Percentiles rank a stretch among this genome's conserved stretches.
These are phyloP conservation scores for Pseudogymnoascus sp. DNA, from an alignment of 2,329 filamentous ascomycete species.

Conservation along the genomic window DNA sequence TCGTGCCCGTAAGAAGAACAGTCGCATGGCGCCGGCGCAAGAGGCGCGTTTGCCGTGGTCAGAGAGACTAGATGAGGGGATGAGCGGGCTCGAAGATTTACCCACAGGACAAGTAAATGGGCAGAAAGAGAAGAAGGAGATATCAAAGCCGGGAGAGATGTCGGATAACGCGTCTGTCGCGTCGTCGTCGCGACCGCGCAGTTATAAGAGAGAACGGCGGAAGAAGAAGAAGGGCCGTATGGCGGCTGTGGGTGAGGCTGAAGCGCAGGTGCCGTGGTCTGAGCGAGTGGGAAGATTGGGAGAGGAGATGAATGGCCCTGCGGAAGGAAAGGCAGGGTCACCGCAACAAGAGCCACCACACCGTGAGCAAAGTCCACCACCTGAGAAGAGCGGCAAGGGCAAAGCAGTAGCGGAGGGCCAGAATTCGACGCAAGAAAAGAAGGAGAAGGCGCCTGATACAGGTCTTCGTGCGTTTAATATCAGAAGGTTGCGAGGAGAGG, in stretches of 20 bases:
- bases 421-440: neutral
- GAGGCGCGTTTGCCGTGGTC: neutral
- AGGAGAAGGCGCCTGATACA: conserved; percentile 15
- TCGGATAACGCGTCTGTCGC: neutral
- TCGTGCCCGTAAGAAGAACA: neutral
- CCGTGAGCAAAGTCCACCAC: neutral
- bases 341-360: neutral
- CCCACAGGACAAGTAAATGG: conserved; percentile 14
- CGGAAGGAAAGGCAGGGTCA: neutral
- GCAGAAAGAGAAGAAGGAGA: conserved; percentile 16
- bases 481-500: conserved; percentile 17
- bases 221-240: conserved; percentile 9
- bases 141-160: conserved; percentile 11
- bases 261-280: neutral
- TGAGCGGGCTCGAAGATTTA: neutral
- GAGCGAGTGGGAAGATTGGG: neutral
- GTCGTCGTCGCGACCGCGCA: neutral
- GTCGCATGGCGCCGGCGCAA: neutral
- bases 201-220: neutral
- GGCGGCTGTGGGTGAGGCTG: neutral
- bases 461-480: conserved; percentile 25
- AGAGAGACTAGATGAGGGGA: neutral
- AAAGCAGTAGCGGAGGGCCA: neutral
- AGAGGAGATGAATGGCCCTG: neutral
- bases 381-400: neutral